These are phyloP conservation scores for Melampsora abietis-canadensis DNA, from an alignment of 1,284 basidiomycete genomes.

Conservation along the genomic window DNA sequence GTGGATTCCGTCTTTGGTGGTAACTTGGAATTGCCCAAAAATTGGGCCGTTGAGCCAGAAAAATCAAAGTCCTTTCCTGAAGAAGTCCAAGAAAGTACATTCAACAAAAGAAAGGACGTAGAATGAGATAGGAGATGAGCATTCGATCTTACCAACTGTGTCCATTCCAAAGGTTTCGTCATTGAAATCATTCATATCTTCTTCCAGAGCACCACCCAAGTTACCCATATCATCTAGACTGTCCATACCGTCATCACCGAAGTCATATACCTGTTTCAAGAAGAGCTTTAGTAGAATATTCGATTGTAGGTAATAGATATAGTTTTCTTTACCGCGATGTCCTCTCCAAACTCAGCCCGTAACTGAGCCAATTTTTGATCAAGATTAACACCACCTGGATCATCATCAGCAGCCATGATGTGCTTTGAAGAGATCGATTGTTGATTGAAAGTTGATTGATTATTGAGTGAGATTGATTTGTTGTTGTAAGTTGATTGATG, in stretches of 20 bases:
- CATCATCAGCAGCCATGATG: conserved; percentile 17
- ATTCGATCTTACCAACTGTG: conserved; percentile 24
- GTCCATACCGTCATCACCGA: conserved; percentile 48
- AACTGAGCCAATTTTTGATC: conserved; percentile 39
- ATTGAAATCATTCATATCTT: conserved; percentile 59
- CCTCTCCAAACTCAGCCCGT: conserved; percentile 41
- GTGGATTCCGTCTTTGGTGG: conserved; percentile 4
- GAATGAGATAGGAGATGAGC: background rate
- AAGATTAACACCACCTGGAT: conserved; percentile 32
- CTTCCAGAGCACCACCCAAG: conserved; percentile 70
- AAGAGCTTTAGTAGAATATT: background rate
- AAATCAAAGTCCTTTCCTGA: conserved; percentile 43
- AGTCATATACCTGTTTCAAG: conserved; percentile 30
- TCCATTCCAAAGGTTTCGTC: conserved; percentile 44
- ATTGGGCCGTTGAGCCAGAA: conserved; percentile 44
- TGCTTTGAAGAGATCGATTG: background rate
- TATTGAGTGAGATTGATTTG: background rate
- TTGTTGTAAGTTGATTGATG: no score
- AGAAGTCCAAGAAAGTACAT: background rate
- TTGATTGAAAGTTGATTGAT: background rate
- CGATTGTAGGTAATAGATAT: background rate
- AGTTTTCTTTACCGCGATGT: conserved; percentile 25
- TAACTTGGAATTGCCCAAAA: conserved; percentile 16
- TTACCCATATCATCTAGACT: conserved; percentile 75
- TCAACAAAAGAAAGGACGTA: background rate